Conservation (phyloP, 2,329 filamentous ascomycete species). For the Biscogniauxia marginata region DNA sequence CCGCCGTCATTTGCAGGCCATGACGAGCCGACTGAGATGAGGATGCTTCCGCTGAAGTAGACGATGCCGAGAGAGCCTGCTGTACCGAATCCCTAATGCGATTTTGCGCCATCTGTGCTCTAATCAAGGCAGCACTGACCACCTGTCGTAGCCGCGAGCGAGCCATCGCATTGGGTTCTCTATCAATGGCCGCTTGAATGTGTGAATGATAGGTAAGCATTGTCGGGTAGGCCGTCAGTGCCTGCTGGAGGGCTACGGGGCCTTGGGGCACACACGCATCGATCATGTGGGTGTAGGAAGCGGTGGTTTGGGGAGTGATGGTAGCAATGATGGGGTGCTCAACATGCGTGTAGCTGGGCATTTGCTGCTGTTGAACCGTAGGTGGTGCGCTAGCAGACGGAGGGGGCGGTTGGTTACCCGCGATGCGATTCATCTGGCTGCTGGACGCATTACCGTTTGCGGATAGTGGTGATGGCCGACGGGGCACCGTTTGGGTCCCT, state of each 20-base stretch:
- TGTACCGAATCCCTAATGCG: constrained; percentile 29
- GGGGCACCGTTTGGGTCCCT: constrained; percentile 7
- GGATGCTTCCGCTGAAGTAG: constrained; percentile 12
- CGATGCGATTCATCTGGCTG: constrained; percentile 9
- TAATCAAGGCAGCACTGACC: constrained; percentile 45
- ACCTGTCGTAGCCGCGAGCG: constrained; percentile 50
- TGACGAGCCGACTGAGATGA: constrained; percentile 11
- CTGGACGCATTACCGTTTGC: constrained; percentile 5
- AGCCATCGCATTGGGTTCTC: constrained; percentile 46
- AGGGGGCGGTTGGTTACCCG: constrained; percentile 14
- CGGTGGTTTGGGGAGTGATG: constrained; percentile 35
- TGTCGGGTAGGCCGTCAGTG: constrained; percentile 46
- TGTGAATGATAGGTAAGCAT: constrained; percentile 48
- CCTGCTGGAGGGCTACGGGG: constrained; percentile 43
- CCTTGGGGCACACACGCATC: constrained; percentile 54
- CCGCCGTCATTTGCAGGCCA: constrained; percentile 2
- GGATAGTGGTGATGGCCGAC: constrained; percentile 15
- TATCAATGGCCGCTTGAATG: constrained; percentile 51
- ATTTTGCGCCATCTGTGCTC: constrained; percentile 45
- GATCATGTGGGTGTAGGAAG: constrained; percentile 51
- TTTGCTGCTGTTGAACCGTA: constrained; percentile 23
- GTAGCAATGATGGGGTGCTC: constrained; percentile 34
- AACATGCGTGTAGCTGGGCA: constrained; percentile 26
- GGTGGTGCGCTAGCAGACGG: constrained; percentile 27
- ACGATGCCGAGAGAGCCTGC: constrained; percentile 18